Percentiles rank a stretch among this genome's conserved stretches.
These are phyloP conservation scores for Gonium pectorale DNA, from an alignment of 139 green algal genomes.

Conservation along the genomic window DNA sequence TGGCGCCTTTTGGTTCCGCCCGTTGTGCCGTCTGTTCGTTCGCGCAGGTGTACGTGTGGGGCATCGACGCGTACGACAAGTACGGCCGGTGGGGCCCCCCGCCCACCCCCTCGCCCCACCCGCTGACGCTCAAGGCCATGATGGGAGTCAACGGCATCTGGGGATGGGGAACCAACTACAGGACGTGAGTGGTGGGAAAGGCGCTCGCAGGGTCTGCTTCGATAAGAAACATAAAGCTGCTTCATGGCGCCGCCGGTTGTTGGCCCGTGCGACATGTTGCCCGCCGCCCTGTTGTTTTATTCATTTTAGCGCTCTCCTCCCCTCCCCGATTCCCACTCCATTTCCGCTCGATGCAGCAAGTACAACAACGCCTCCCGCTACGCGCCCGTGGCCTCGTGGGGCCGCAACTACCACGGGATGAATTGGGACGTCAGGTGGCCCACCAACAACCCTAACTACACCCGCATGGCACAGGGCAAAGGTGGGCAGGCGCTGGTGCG, in stretches of 20 bases:
- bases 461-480: slow-evolving; percentile 24
- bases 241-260: too few species aligned
- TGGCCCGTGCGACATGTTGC: too few species aligned
- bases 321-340: too few species aligned
- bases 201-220: too few species aligned
- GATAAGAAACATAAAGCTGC: too few species aligned
- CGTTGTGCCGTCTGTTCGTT: too few species aligned
- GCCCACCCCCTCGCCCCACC: slow-evolving; percentile 22
- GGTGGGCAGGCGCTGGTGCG: too few species aligned
- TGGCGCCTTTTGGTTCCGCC: too few species aligned
- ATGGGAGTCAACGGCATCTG: slow-evolving; percentile 55
- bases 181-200: too few species aligned
- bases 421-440: slow-evolving; percentile 43
- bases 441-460: slow-evolving; percentile 42
- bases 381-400: slow-evolving; percentile 25
- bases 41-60: slow-evolving; percentile 45
- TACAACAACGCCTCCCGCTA: slow-evolving; percentile 5
- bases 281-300: too few species aligned
- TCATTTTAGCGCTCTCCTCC: too few species aligned
- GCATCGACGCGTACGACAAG: slow-evolving; percentile 40
- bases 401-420: slow-evolving; percentile 53
- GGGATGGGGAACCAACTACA: slow-evolving; percentile 50
- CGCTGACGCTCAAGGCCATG: slow-evolving; percentile 8
- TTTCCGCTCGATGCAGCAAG: too few species aligned
- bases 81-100: slow-evolving; percentile 47